Evolutionary conservation across 768 basidiomycete genomes (phyloP).

Genomic region (Russula virescens): DNA sequence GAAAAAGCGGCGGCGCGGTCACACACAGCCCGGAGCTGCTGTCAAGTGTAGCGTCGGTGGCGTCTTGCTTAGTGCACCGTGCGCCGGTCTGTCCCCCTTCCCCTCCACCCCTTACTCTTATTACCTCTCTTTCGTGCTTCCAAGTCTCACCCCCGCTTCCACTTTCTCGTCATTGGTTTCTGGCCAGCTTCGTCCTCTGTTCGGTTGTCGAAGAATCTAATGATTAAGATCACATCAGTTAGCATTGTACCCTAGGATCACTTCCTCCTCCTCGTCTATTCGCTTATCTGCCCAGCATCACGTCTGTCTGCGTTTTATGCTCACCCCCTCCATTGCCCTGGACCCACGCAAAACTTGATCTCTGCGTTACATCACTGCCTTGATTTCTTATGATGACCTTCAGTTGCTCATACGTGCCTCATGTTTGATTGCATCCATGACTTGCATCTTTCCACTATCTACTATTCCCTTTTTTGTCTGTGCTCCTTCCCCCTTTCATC

Average conservation of each 20-base stretch:
- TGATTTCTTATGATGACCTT: constrained; percentile 19
- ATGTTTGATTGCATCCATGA: constrained; percentile 13
- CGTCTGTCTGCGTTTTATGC: constrained; percentile 7
- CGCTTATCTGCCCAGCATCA: constrained; percentile 6
- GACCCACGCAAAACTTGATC: neutral
- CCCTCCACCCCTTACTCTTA: neutral
- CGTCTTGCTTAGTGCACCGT: constrained; percentile 5
- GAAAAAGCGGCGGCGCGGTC: constrained; percentile 43
- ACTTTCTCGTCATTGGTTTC: constrained; percentile 6
- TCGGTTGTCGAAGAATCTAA: constrained; percentile 10
- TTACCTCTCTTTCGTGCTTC: neutral
- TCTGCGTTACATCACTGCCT: constrained; percentile 12
- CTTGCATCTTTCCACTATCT: constrained; percentile 6
- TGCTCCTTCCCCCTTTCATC: neutral
- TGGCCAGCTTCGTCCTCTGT: neutral
- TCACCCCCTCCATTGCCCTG: neutral
- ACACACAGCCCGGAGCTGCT: constrained; percentile 59
- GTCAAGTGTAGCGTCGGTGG: constrained; percentile 39
- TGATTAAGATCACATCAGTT: neutral
- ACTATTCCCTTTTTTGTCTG: neutral
- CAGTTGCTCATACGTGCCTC: constrained; percentile 12
- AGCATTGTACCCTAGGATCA: constrained; percentile 3
- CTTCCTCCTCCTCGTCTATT: neutral
- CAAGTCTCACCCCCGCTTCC: neutral
- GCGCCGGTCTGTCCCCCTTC: neutral